Evolutionary conservation across 768 basidiomycete genomes (phyloP), one percentile per base, ranked within the genome.

Genomic region (Phaeotremella fagi): DNA sequence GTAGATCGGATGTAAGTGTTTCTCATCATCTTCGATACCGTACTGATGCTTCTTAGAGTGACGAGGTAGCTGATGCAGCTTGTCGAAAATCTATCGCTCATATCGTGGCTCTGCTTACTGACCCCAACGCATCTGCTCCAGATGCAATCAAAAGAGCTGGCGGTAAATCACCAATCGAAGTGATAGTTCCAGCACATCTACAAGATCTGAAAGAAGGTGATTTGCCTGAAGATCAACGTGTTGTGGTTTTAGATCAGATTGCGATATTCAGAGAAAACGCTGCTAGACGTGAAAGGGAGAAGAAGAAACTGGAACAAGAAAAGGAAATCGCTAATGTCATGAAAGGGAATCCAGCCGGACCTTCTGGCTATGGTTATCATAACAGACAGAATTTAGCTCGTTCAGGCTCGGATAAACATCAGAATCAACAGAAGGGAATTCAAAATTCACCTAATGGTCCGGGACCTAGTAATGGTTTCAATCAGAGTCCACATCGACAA

Each of bases 191-290:
- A 23, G 88, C 89, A n/a, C 95, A 99, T 76, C 81, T 98, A 18
- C 89, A 90, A 75, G 95, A 98, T 76, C 80, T 99, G 37, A 87
- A 90, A 70, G 91, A 95, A 77, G 88, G 90, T 48, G 95, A 99
- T 70, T 82, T 99, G 37, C 94, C 95, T 22, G 95, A 99, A 77
- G 88, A 88, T 0, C 79, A 83, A 64, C 86, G 94, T 29, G 90
- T 87, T 4, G 84, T 91, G 49, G 91, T 98, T 56, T 88, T 97
- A 57, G 89, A 88, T 26, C 91, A 97, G 71, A 99, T 99, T 56
- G 90, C 91, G 0, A 85, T 90, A 63, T 99, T 99, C 75, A 83
- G 95, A 54, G 91, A 97, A 75, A 83, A 88, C 20, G 88, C 91
- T 0, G 90, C 89, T 7, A 92, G 91, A 75, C 79, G 87, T 29